Conservation (phyloP, 2,329 filamentous ascomycete genomes). For the Penicillium olsonii region DNA sequence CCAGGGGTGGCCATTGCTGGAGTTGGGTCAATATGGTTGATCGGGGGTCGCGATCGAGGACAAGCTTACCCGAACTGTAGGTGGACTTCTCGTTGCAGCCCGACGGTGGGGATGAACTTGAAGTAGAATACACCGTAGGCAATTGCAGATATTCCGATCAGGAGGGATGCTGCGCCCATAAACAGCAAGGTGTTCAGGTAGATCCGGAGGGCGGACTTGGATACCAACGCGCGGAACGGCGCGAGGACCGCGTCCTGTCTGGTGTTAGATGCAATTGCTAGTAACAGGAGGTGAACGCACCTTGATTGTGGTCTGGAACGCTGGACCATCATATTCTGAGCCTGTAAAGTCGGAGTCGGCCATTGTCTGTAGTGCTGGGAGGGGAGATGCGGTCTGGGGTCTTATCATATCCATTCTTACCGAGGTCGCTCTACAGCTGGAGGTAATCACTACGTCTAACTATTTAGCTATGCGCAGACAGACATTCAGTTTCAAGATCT, state of each 20-base stretch:
- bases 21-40: background rate
- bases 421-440: too few species aligned
- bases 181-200: conserved; percentile 64
- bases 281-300: conserved; percentile 10
- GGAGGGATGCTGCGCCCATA: conserved; percentile 52
- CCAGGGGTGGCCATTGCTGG: conserved; percentile 51
- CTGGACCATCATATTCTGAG: conserved; percentile 19
- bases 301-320: conserved; percentile 11
- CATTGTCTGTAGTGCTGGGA: conserved; percentile 15
- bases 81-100: conserved; percentile 63
- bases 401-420: too few species aligned
- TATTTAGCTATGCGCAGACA: too few species aligned
- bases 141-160: conserved; percentile 59
- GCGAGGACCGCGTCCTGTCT: conserved; percentile 54
- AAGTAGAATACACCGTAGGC: conserved; percentile 70
- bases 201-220: conserved; percentile 62
- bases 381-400: conserved; percentile 1
- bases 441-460: too few species aligned
- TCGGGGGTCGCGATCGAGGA: background rate
- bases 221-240: conserved; percentile 59
- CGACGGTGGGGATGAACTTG: conserved; percentile 67
- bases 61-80: conserved; percentile 63
- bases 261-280: conserved; percentile 17
- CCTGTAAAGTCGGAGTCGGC: conserved; percentile 25
- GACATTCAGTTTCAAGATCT: too few species aligned